Evolutionary conservation across 2,329 filamentous ascomycete genomes (phyloP), one percentile per base, ranked within the genome.

Genomic region (Epichloe gansuensis): DNA sequence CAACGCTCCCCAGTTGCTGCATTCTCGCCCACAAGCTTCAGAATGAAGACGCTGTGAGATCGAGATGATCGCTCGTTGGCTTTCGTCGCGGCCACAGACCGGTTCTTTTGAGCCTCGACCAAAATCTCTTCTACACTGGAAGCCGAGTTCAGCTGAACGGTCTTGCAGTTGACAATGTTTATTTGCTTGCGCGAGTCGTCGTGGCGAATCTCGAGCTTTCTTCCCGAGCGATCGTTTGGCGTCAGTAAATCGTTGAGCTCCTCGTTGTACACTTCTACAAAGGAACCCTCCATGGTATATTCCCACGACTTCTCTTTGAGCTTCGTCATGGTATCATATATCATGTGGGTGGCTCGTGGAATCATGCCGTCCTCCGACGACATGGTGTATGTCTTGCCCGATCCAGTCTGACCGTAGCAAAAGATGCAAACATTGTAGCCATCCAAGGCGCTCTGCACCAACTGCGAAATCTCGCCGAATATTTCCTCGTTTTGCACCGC

Each of bases 401-500:
- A 93, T 3, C 93, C 93, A 0, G 93, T 98, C 68, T 98, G 93
- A 43, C 93, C 93, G 64, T 98, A 98, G 64, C 90, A 96, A 71
- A 98, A 95, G 56, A 98, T 97, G 68, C 91, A 97, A 49, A 98
- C 93, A 60, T 97, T 98, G 73, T 95, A 98, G 1, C 93, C 93
- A 63, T 98, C 93, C 40, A 98, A 76, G 0, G 94, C 93, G 59
- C 88, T 95, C 68, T 98, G 93, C 1, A 98, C 90, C 36, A 98
- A 79, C 65, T 98, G 93, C 52, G 89, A 94, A 64, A 97, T 97
- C 65, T 98, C 93, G 51, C 87, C 88, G 64, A 98, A 98, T 1
- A 98, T 84, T 58, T 95, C 85, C 17, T 81, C 75, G 64, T 98
- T 98, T 58, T 84, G 78, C 1, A 84, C 81, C 0, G 72, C 69